Evolutionary conservation across 768 basidiomycete species (phyloP), one percentile per base, ranked within the genome.

Genomic region (Jaapia argillacea): DNA sequence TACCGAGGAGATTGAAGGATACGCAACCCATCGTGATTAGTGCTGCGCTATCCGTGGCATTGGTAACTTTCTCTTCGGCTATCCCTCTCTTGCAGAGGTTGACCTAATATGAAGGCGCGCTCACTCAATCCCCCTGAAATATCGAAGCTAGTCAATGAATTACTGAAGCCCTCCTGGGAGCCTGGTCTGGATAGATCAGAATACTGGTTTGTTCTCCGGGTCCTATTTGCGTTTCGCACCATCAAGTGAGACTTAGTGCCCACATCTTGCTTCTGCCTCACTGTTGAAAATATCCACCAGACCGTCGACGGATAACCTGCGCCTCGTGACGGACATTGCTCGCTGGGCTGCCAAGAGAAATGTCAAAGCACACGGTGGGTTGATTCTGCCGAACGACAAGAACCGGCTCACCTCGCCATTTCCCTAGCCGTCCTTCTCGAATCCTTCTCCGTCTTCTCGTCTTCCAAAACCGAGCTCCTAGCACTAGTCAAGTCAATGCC

Each of bases 1-100:
- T 74, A 10, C 25, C 64, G 24, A 66, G 58, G 45, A 61, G 72
- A 36, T 46, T 78, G 24, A 50, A 61, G 23, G 77, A 81, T 50
- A 43, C 58, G 5, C 64, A 76, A 40, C 50, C 57, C 5, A 48
- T 55, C 4, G 77, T 81, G 1, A 62, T 63, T 23, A 57, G 57
- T 44, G 72, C 75, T 21, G 74, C 77, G 3, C 55, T 77, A 24
- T 55, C 59, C 4, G 53, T 67, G 13, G 28, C 28, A 16, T 10
- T 33, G 60, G 28, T n/a, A n/a, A n/a, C n/a, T n/a, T n/a, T n/a
- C n/a, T n/a, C n/a, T n/a, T n/a, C n/a, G n/a, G n/a, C n/a, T n/a
- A n/a, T n/a, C n/a, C n/a, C n/a, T n/a, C n/a, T n/a, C n/a, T n/a
- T n/a, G n/a, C n/a, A n/a, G n/a, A n/a, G n/a, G n/a, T n/a, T n/a